Conservation (phyloP, 2,329 filamentous ascomycete genomes). For the Rugonectria rugulosa region DNA sequence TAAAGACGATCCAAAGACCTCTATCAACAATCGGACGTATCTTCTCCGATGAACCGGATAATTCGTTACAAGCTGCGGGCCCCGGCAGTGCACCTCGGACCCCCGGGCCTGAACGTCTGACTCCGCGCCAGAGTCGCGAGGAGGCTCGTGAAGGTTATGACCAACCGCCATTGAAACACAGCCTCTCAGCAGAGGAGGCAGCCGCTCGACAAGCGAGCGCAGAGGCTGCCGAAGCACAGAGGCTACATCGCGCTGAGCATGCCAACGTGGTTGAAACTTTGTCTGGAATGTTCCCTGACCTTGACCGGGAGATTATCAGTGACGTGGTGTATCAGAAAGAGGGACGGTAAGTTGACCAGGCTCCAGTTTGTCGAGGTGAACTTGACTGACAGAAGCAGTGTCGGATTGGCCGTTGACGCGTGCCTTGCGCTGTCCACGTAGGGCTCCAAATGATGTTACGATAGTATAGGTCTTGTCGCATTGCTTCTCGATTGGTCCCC, state of each 20-base stretch:
- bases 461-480: background rate
- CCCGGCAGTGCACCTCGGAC: constrained; percentile 47
- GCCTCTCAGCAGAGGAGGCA: constrained; percentile 80
- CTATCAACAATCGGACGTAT: constrained; percentile 93
- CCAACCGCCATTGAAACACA: constrained; percentile 49
- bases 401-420: constrained; percentile 85
- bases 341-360: constrained; percentile 72
- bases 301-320: constrained; percentile 93
- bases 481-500: background rate
- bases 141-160: constrained; percentile 40
- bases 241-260: constrained; percentile 85
- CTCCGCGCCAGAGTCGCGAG: constrained; percentile 43
- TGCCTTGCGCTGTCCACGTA: constrained; percentile 74
- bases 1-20: constrained; percentile 90
- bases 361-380: background rate
- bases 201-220: constrained; percentile 90
- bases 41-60: constrained; percentile 74
- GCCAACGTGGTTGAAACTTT: constrained; percentile 91
- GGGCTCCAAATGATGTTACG: constrained; percentile 10
- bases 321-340: constrained; percentile 97
- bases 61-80: constrained; percentile 40
- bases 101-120: constrained; percentile 44
- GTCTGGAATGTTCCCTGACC: constrained; percentile 93
- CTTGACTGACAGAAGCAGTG: constrained; percentile 57
- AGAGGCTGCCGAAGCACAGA: constrained; percentile 85